phyloP scores from a whole-genome alignment of 2,329 filamentous ascomycete genomes.

The Fusarium palustre region DNA sequence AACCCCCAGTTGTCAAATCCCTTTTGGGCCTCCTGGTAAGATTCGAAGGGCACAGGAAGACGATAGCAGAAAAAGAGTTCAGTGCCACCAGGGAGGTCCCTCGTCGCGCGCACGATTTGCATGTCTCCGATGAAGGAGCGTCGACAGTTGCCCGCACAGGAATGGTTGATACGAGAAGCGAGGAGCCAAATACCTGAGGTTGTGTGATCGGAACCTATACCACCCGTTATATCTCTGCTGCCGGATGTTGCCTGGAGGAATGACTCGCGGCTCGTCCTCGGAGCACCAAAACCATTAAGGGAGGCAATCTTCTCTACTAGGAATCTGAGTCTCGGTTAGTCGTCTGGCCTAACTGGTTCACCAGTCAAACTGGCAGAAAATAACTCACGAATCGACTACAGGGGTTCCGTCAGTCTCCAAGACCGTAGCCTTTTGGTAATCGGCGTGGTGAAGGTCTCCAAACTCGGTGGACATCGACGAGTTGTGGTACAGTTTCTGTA shows the following conservation, averaged over 20 bases:
- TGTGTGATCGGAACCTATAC: background rate
- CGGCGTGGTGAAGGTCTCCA: background rate
- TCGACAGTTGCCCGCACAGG: constrained; percentile 5
- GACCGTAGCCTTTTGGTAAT: background rate
- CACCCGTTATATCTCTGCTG: background rate
- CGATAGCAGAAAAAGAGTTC: constrained; percentile 3
- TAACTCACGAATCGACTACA: constrained; percentile 1
- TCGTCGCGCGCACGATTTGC: constrained; percentile 10
- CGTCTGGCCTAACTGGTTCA: fast-evolving
- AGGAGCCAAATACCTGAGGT: constrained; percentile 5
- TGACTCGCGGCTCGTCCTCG: background rate
- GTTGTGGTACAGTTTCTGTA: constrained; percentile 3
- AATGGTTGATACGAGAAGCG: constrained; percentile 10
- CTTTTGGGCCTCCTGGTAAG: constrained; percentile 6
- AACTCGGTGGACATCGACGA: background rate
- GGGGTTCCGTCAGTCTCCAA: background rate
- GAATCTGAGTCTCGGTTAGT: background rate
- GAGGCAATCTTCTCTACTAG: background rate
- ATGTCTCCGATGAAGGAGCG: constrained; percentile 11
- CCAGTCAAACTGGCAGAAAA: background rate
- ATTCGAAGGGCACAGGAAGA: background rate
- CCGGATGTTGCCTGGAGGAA: background rate
- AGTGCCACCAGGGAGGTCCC: background rate
- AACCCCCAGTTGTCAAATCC: background rate
- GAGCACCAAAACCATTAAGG: constrained; percentile 1